These are phyloP conservation scores for Aplosporella prunicola DNA, from an alignment of 2,329 filamentous ascomycete genomes.

Conservation along the genomic window DNA sequence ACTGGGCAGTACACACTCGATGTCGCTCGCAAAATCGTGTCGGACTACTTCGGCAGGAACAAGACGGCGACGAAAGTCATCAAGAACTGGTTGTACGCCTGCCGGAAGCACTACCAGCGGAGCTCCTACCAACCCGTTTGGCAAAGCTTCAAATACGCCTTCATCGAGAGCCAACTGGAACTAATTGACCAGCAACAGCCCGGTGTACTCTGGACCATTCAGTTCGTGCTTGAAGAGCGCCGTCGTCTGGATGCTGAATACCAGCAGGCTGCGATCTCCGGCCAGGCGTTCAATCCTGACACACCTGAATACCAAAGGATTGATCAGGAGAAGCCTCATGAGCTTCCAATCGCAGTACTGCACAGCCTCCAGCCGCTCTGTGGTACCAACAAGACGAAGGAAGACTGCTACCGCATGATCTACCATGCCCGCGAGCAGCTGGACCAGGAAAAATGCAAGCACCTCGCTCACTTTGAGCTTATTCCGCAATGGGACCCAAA, in stretches of 20 bases:
- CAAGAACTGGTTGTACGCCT: conserved; percentile 26
- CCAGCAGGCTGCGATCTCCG: conserved; percentile 17
- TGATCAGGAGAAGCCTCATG: conserved; percentile 18
- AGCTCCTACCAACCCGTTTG: conserved; percentile 28
- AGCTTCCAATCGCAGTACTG: conserved; percentile 26
- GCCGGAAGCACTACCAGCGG: conserved; percentile 33
- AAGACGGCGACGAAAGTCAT: conserved; percentile 25
- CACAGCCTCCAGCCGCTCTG: conserved; percentile 20
- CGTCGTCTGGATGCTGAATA: conserved; percentile 22
- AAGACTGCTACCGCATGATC: conserved; percentile 17
- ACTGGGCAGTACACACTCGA: conserved; percentile 26
- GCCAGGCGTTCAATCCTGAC: conserved; percentile 11
- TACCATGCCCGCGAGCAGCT: conserved; percentile 23
- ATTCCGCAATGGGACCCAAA: conserved; percentile 17
- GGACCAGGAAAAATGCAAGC: conserved; percentile 16
- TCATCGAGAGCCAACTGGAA: conserved; percentile 26
- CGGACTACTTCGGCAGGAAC: conserved; percentile 32
- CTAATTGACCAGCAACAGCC: conserved; percentile 23
- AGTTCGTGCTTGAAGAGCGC: conserved; percentile 28
- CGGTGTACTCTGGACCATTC: conserved; percentile 23
- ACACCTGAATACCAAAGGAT: conserved; percentile 13
- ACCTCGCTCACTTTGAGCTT: conserved; percentile 25
- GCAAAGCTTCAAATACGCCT: conserved; percentile 24
- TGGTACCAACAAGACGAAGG: conserved; percentile 16
- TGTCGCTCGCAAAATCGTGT: conserved; percentile 30